Evolutionary conservation across 1,284 basidiomycete species (phyloP).

Genomic region (Cryptococcus hybrid): DNA sequence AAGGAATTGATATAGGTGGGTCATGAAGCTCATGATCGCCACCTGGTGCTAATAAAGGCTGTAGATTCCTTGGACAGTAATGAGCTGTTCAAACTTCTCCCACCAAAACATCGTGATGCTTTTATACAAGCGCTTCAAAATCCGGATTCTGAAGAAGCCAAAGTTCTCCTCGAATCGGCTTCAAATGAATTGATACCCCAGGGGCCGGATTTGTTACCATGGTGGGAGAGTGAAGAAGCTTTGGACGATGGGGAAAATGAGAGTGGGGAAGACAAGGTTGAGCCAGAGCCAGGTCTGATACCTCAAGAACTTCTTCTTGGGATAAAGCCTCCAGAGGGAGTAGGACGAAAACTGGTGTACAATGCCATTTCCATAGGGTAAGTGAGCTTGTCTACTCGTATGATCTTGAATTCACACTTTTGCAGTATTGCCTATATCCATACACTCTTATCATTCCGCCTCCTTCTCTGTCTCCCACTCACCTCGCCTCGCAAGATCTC

Average conservation of each 20-base stretch:
- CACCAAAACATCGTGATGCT: constrained; percentile 37
- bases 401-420: background rate
- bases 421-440: constrained; percentile 44
- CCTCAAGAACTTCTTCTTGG: constrained; percentile 3
- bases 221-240: constrained; percentile 25
- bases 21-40: background rate
- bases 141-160: constrained; percentile 36
- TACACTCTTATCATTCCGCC: constrained; percentile 30
- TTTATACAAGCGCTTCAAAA: constrained; percentile 41
- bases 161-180: constrained; percentile 33
- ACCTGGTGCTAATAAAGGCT: background rate
- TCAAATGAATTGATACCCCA: constrained; percentile 12
- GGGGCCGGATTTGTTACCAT: constrained; percentile 19
- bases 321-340: constrained; percentile 13
- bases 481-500: constrained; percentile 8
- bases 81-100: constrained; percentile 43
- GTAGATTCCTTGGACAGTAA: constrained; percentile 46
- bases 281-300: constrained; percentile 6
- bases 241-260: constrained; percentile 4
- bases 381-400: constrained; percentile 6
- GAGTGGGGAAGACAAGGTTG: background rate
- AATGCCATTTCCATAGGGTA: constrained; percentile 44
- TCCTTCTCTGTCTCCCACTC: constrained; percentile 25
- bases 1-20: constrained; percentile 42
- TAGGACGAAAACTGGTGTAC: constrained; percentile 34